A percentile compares a stretch with the other conserved stretches of the same genome.
phyloP scores from a whole-genome alignment of 2,329 filamentous ascomycete species.

The Cadophora sp. region DNA sequence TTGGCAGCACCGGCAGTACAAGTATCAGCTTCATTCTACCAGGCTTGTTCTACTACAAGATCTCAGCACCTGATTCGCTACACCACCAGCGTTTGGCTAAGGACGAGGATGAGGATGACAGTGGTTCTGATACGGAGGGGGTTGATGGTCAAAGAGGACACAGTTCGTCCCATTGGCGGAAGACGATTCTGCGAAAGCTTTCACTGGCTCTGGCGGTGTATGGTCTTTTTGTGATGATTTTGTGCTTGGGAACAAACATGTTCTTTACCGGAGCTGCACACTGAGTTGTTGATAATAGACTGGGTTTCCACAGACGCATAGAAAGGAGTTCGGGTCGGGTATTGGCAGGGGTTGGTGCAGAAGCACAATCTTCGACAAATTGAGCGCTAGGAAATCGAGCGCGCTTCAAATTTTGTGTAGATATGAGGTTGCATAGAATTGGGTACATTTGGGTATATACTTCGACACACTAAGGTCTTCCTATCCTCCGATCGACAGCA shows the following conservation, averaged over 20 bases:
- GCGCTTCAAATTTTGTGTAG: not conserved
- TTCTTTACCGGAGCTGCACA: conserved; percentile 72
- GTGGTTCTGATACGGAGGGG: conserved; percentile 57
- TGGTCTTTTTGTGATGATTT: conserved; percentile 85
- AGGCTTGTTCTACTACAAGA: conserved; percentile 98
- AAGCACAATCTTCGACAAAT: not conserved
- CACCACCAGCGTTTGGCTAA: conserved; percentile 88
- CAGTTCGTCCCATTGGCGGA: conserved; percentile 47
- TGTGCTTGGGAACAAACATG: conserved; percentile 85
- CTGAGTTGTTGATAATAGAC: conserved; percentile 46
- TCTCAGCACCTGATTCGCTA: conserved; percentile 85
- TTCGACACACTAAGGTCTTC: not conserved
- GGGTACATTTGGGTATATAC: not conserved
- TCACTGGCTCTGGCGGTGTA: conserved; percentile 82
- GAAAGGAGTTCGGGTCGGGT: conserved; percentile 29
- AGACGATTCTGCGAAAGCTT: conserved; percentile 70
- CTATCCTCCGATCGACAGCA: not conserved
- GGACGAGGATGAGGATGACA: conserved; percentile 83
- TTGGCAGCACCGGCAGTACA: conserved; percentile 92
- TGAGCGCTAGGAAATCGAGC: not conserved
- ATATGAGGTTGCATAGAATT: conserved; percentile 1
- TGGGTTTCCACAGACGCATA: conserved; percentile 29
- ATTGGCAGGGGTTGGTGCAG: not conserved
- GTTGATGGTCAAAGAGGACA: conserved; percentile 9
- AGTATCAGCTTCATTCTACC: conserved; percentile 97